A percentile compares a stretch with the other conserved stretches of the same genome.
Conservation (phyloP, 805 yeast genomes). For the Lipomyces lipofer region DNA sequence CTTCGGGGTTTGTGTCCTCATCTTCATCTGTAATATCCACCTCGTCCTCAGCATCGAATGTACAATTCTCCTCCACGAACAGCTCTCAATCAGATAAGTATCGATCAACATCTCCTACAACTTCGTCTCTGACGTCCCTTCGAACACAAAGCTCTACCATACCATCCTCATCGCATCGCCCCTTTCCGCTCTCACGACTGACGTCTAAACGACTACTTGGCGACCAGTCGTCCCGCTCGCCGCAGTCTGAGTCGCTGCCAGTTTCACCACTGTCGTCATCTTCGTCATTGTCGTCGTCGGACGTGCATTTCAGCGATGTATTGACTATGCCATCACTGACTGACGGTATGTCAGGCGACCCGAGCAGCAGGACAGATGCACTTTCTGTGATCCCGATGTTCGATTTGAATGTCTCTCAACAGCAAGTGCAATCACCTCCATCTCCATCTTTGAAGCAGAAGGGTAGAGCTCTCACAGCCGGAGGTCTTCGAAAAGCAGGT, state of each 20-base stretch:
- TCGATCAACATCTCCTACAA: background rate
- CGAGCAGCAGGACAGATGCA: conserved; percentile 8
- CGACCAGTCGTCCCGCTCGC: background rate
- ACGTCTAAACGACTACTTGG: background rate
- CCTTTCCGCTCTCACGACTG: background rate
- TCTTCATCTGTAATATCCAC: conserved; percentile 7
- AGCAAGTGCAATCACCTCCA: background rate
- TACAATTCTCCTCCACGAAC: background rate
- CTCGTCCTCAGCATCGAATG: background rate
- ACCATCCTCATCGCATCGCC: background rate
- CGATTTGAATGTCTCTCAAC: background rate
- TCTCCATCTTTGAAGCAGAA: conserved; percentile 5
- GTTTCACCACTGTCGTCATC: background rate
- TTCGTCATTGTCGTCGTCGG: background rate
- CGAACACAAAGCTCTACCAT: too few relatives aligned
- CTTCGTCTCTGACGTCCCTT: background rate
- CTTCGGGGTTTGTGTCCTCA: conserved; percentile 10
- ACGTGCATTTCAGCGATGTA: background rate
- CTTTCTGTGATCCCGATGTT: conserved; percentile 9
- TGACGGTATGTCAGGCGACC: background rate
- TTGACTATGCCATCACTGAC: conserved; percentile 6
- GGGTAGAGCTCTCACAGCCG: conserved; percentile 14
- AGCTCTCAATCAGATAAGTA: background rate
- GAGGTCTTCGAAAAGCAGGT: too few relatives aligned
- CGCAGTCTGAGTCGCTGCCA: background rate